Conservation (phyloP, 371 early-diverging fungal species). For the Dinochytrium kinnereticum region DNA sequence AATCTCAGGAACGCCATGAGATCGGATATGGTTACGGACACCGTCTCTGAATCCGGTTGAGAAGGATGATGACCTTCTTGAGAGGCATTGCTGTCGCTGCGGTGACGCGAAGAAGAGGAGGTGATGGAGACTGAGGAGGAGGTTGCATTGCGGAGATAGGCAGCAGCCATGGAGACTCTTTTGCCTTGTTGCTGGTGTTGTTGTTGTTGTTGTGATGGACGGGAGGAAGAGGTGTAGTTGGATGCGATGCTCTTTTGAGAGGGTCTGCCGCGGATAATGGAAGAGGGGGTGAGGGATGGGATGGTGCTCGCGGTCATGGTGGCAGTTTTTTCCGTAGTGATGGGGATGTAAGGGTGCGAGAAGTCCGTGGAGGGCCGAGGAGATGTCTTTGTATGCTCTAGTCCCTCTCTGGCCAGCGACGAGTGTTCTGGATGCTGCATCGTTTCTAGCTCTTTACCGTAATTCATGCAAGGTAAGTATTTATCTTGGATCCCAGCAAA, state of each 20-base stretch:
- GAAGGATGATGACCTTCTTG: neutral
- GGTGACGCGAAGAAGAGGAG: neutral
- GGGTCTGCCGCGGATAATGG: no score
- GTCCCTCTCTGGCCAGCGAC: no score
- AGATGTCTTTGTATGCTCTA: no score
- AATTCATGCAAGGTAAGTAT: no score
- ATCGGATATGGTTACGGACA: neutral
- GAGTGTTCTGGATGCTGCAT: no score
- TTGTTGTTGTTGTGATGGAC: no score
- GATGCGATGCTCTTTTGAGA: neutral
- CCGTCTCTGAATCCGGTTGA: neutral
- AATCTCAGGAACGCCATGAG: conserved; percentile 5
- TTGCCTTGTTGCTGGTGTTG: no score
- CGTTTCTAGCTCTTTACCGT: no score
- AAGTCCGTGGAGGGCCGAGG: no score
- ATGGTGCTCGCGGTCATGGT: neutral
- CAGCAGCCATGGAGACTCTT: neutral
- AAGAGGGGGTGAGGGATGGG: no score
- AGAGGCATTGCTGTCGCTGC: neutral
- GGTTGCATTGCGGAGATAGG: neutral
- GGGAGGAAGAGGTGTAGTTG: neutral
- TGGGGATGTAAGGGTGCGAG: neutral
- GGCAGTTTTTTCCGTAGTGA: neutral
- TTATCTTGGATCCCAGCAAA: no score
- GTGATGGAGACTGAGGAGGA: neutral